Base-by-base conservation (phyloP, 495 filamentous ascomycete genomes). In the Geopyxis carbonaria region DNA sequence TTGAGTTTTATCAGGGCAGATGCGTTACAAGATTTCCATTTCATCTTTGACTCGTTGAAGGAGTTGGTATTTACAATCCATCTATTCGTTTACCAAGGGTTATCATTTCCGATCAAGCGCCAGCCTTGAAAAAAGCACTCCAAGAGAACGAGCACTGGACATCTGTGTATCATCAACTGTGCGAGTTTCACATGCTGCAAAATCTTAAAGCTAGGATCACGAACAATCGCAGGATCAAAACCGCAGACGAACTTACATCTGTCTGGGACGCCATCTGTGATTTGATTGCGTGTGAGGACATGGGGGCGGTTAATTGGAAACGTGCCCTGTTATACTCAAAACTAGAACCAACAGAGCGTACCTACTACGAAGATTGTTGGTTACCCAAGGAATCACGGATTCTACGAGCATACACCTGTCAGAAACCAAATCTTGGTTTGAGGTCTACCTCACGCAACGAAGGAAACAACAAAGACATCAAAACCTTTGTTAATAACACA, bases 81-180 rank as follows among this genome's bases (percentile, higher is more conserved):
- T 10, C 5, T 36, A 22, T 22, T 8, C 16, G 10, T 6, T 16
- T 10, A 5, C 34, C 34, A 22, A 36, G 11, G 14, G 34, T 36
- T 10, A 21, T 36, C 11, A 36, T 36, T 5, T 36, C 34, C 8
- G 34, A 36, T 22, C 34, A 36, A 16, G 34, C 8, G 23, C 8
- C 34, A 21, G 34, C 16, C 4, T 22, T 22, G 11, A 15, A 21
- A 10, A 22, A 36, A 22, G 20, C 34, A 20, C 6, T 33, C 5
- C 6, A 13, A 5, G 31, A 33, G 5, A 7, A 5, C 5, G 11
- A 10, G 5, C n/a, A 10, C 7, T 33, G 34, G 20, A n/a, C n/a
- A n/a, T 4, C 8, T 6, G 7, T 36, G 4, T 36, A 36, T 36
- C 34, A 36, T 21, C 34, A 36, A 22, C 34, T 36, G 10, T 36